Evolutionary conservation across 2,329 filamentous ascomycete genomes (phyloP), one percentile per base, ranked within the genome.

Genomic region (Proliferodiscus dingleyae): DNA sequence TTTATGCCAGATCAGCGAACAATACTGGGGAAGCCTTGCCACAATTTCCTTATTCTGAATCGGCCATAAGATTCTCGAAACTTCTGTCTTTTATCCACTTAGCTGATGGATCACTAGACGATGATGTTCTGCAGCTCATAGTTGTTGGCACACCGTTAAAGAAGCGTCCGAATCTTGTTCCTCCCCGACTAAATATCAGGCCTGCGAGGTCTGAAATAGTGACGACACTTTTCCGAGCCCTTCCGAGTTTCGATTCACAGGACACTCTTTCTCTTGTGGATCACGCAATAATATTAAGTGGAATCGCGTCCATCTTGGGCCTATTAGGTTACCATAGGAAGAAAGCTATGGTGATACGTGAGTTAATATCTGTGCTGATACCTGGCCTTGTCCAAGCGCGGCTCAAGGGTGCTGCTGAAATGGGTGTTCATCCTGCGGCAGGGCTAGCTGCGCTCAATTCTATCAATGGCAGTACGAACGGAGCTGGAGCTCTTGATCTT

Each of bases 371-470:
- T 3, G 82, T 89, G 13, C 73, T 97, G 32, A 87, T 94, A 42
- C 84, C 83, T 26, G 89, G 87, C 2, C 74, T 98, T 7, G 84
- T 95, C 4, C 89, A 96, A 66, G 93, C 93, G 13, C 80, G 93
- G 30, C 96, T 94, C 37, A 78, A 91, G 38, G 91, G 91, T 24
- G 93, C 93, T 32, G 90, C 93, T n/a, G 93, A 97, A 62, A 87
- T 93, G 60, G 93, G 91, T 3, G 88, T 98, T 28, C 91, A 97
- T 67, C 93, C 93, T 32, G 91, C 91, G 15, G 89, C 91, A 8
- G 90, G 89, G 0, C 71, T 96, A 41, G 83, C 89, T 21, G 83
- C 84, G 10, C 70, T 93, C 23, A 85, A 81, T 53, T 70, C 77
- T 9, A 65, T 69, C 2, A 71, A 68, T 46, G 71, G 73, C 1